Evolutionary conservation across 2,329 filamentous ascomycete genomes (phyloP).

Genomic region (Colletotrichum agaves): DNA sequence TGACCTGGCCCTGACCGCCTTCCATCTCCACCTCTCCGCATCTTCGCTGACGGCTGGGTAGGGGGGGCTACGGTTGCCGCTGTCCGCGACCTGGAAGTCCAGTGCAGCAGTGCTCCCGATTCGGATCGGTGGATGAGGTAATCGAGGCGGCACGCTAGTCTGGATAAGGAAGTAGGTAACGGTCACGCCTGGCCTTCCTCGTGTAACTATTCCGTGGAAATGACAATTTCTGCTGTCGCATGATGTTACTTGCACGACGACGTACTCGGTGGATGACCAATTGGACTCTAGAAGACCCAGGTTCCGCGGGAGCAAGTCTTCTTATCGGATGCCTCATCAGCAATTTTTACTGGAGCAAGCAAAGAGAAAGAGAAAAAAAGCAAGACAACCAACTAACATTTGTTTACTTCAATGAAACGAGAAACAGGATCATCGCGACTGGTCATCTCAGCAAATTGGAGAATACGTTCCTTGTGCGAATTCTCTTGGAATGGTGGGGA

Average conservation of each 20-base stretch:
- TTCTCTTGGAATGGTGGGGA: conserved; percentile 22
- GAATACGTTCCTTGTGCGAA: conserved; percentile 20
- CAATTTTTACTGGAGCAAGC: not conserved
- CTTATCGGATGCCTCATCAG: not conserved
- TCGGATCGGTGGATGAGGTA: conserved; percentile 25
- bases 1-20: conserved; percentile 31
- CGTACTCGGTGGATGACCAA: not conserved
- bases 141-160: conserved; percentile 17
- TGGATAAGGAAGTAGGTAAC: not conserved
- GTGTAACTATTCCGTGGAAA: not conserved
- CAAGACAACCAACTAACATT: not conserved
- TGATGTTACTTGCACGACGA: not conserved
- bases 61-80: too few species aligned
- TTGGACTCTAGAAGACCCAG: not conserved
- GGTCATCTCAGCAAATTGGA: conserved; percentile 17
- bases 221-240: not conserved
- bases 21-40: conserved; percentile 27
- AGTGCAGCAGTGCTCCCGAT: not conserved
- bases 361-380: too few species aligned
- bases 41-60: not conserved
- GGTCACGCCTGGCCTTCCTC: conserved; percentile 18
- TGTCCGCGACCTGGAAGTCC: not conserved
- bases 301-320: not conserved
- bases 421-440: conserved; percentile 9
- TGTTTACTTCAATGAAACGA: not conserved